Conservation (phyloP, 2,329 filamentous ascomycete genomes). For the Lachnellula subtilissima region DNA sequence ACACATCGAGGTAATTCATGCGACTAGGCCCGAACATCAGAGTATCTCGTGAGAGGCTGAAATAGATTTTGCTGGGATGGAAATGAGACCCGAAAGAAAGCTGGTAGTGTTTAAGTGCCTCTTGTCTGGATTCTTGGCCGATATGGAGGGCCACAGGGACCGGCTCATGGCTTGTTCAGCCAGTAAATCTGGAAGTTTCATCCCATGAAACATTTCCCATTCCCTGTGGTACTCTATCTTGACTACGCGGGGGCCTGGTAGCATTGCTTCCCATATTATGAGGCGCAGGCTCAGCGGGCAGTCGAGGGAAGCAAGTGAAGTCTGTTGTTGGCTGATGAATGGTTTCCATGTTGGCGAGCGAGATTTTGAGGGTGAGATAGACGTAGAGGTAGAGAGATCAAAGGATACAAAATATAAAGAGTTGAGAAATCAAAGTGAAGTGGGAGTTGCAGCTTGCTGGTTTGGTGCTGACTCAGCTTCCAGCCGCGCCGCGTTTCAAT, state of each 20-base stretch:
- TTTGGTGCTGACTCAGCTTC: too few relatives aligned
- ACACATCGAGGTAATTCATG: conserved; percentile 14
- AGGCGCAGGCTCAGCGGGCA: conserved; percentile 24
- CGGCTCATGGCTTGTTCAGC: conserved; percentile 8
- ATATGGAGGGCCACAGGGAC: conserved; percentile 17
- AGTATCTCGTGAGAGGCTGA: conserved; percentile 18
- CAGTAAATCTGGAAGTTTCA: neutral
- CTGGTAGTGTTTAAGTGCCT: conserved; percentile 16
- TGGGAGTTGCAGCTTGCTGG: too few relatives aligned
- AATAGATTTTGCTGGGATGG: conserved; percentile 14
- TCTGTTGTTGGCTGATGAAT: neutral
- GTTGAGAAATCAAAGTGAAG: too few relatives aligned
- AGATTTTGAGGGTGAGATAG: neutral
- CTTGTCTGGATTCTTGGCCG: conserved; percentile 17
- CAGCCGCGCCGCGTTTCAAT: too few relatives aligned
- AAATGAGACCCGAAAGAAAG: conserved; percentile 11
- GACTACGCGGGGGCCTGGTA: conserved; percentile 12
- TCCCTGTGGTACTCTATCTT: conserved; percentile 2
- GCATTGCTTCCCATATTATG: conserved; percentile 19
- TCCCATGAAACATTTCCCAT: neutral
- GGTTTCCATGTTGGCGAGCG: neutral
- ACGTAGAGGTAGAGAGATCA: too few relatives aligned
- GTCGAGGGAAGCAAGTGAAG: conserved; percentile 18
- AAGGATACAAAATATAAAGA: too few relatives aligned
- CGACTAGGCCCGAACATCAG: conserved; percentile 12